These are phyloP conservation scores for Heritiera fomes DNA, from an alignment of 345 rosid genomes.

Conservation along the genomic window DNA sequence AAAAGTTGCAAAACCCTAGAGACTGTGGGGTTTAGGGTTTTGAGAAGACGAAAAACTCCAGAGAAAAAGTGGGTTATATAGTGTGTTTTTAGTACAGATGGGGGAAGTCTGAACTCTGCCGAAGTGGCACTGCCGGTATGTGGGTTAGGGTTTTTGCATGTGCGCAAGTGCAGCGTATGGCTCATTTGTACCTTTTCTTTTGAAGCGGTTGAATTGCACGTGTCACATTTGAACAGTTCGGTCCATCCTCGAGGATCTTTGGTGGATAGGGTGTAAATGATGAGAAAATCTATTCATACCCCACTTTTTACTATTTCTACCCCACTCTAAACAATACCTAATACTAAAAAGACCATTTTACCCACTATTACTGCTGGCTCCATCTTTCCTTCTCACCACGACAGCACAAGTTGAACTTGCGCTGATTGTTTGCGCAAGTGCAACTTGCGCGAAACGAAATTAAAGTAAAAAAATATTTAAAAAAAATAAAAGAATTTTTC, in stretches of 20 bases:
- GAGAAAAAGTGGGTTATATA: neutral
- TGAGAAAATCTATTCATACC: too few species aligned
- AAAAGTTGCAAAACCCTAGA: constrained; percentile 5
- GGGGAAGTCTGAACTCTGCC: neutral
- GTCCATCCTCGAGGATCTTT: neutral
- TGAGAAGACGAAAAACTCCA: neutral
- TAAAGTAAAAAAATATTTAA: too few species aligned
- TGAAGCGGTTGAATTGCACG: neutral
- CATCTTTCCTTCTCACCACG: too few species aligned
- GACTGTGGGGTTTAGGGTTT: constrained; percentile 8
- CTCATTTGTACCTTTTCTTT: too few species aligned
- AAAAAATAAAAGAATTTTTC: too few species aligned
- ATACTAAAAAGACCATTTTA: too few species aligned
- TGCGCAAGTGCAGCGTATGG: neutral
- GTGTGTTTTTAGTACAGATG: neutral
- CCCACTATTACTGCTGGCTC: too few species aligned
- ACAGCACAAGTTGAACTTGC: too few species aligned
- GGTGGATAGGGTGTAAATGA: neutral
- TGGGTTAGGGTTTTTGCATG: neutral
- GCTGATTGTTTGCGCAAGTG: too few species aligned
- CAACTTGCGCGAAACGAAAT: too few species aligned
- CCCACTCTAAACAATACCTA: too few species aligned
- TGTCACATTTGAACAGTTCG: neutral
- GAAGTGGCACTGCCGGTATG: neutral
- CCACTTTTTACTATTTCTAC: too few species aligned